Evolutionary conservation across 768 basidiomycete genomes (phyloP), one percentile per base, ranked within the genome.

Genomic region (Trametes cubensis): DNA sequence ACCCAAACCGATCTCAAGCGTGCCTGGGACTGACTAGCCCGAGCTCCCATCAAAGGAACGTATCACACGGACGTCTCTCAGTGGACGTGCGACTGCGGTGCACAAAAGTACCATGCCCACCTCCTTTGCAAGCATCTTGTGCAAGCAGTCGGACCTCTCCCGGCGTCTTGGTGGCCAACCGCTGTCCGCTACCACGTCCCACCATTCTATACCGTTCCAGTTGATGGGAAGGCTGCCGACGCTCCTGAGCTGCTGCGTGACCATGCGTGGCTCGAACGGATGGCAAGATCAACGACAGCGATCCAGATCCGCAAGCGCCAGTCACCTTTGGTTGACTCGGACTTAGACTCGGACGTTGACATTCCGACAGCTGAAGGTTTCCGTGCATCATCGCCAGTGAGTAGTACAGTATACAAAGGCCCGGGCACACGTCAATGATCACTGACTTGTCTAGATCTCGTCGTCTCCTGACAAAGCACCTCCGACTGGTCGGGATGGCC

Each of bases 61-160:
- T 74, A 74, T 52, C 18, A 47, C 1, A 70, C 66, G 3, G 49
- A 70, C 21, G 48, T 75, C 17, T 14, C 18, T 0, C 6, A n/a
- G 0, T 75, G 72, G 72, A 70, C 69, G 2, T 75, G 75, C 61
- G 69, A 67, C 23, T 76, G 75, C 51, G 71, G 71, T 1, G 59
- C 50, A 3, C 70, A 72, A 50, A 72, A 71, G 57, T 76, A 69
- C 48, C 50, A 74, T 34, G 11, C 56, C 0, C 65, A 69, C 41
- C 71, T 72, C 25, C 55, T 75, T 0, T 76, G 75, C 70, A 75
- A 76, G 51, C 73, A 76, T 51, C 69, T 76, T 18, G 72, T 76
- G 1, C 70, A 76, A 20, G 68, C 70, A 0, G 66, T 72, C 11
- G 46, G 56, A 23, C 20, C 1, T 4, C 7, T 46, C 8, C 45